A percentile compares a stretch with the other conserved stretches of the same genome.
Evolutionary conservation across 2,329 filamentous ascomycete genomes (phyloP).

Genomic region (Microsporum ferrugineum): DNA sequence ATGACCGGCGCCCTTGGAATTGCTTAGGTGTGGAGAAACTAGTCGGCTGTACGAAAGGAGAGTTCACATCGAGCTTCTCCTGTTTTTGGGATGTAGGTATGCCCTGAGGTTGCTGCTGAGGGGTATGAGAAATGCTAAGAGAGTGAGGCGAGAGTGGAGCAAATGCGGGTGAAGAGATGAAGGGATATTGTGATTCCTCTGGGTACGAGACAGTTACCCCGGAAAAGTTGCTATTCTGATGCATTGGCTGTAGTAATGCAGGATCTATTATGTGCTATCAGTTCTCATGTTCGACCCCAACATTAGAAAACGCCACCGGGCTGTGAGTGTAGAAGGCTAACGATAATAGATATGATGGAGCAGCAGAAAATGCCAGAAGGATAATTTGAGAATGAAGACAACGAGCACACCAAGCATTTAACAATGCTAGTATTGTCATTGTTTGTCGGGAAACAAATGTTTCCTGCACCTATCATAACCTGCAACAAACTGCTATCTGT

Average conservation of each 20-base stretch:
- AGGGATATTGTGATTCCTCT: conserved; percentile 23
- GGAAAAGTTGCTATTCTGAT: conserved; percentile 21
- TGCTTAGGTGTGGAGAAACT: conserved; percentile 40
- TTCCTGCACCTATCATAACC: background rate
- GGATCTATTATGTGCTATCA: conserved; percentile 38
- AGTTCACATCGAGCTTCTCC: conserved; percentile 22
- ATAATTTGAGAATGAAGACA: background rate
- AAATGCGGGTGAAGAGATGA: conserved; percentile 21
- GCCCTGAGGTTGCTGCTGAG: conserved; percentile 17
- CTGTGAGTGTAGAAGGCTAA: background rate
- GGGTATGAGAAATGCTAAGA: conserved; percentile 17
- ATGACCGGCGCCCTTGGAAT: conserved; percentile 49
- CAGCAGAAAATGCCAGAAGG: background rate
- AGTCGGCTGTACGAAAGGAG: conserved; percentile 53
- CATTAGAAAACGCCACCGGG: background rate
- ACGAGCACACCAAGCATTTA: background rate
- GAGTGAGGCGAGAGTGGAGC: conserved; percentile 28
- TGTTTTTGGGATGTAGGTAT: conserved; percentile 18
- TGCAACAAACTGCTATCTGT: background rate
- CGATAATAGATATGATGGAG: background rate
- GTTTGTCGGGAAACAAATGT: background rate
- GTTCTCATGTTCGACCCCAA: conserved; percentile 2
- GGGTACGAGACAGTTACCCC: conserved; percentile 25
- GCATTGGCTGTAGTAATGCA: conserved; percentile 45
- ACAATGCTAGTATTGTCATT: background rate